phyloP scores from a whole-genome alignment of 148 eudicot genomes.

The Camellia sinensis region DNA sequence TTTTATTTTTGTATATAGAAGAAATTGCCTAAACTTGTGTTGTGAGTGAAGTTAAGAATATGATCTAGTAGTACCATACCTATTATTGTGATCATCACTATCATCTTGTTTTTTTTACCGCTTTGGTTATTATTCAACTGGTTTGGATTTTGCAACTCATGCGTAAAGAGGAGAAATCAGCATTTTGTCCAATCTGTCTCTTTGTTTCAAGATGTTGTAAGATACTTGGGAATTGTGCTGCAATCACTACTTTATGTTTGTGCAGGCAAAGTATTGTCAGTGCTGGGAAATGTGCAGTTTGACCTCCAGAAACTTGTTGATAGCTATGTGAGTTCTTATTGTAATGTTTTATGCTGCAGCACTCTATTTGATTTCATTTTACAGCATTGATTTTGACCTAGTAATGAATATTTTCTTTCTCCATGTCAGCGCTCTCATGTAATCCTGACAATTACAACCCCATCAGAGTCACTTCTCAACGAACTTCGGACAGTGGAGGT shows the following conservation, averaged over 20 bases:
- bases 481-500: slow-evolving; percentile 98
- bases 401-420: slow-evolving; percentile 16
- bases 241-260: not conserved
- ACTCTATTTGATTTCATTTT: not conserved
- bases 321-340: slow-evolving; percentile 60
- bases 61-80: not conserved
- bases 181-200: not conserved
- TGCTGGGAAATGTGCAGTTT: slow-evolving; percentile 75
- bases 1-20: not conserved
- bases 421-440: slow-evolving; percentile 75
- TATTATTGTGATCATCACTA: not conserved
- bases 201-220: not conserved
- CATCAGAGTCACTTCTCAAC: slow-evolving; percentile 87
- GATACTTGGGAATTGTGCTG: not conserved
- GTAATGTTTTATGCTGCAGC: not conserved
- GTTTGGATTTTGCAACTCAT: not conserved
- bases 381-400: not conserved
- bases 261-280: slow-evolving; percentile 68
- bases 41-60: not conserved
- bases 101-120: not conserved
- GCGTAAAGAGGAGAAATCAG: not conserved
- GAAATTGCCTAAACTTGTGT: not conserved
- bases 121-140: not conserved
- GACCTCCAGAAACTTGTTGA: slow-evolving; percentile 92
- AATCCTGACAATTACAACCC: slow-evolving; percentile 70